phyloP scores from a whole-genome alignment of 768 basidiomycete species.

The Boletus speciosus region DNA sequence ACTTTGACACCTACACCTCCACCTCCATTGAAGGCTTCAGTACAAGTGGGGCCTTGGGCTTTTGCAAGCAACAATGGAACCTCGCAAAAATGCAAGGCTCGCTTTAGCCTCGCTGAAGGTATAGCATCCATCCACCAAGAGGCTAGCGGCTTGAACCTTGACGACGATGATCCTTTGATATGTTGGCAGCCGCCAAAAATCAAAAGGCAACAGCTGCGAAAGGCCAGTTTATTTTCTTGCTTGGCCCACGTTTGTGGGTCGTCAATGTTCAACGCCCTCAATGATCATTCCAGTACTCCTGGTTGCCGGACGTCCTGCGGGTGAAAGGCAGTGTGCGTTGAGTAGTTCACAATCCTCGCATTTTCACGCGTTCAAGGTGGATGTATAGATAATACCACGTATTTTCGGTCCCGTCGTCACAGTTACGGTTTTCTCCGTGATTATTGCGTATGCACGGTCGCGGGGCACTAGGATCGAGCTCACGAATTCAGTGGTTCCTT shows the following conservation, averaged over 20 bases:
- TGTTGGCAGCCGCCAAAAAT: conserved; percentile 39
- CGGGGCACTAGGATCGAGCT: conserved; percentile 59
- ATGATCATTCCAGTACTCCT: conserved; percentile 59
- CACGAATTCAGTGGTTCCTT: conserved; percentile 81
- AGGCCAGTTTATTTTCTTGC: conserved; percentile 31
- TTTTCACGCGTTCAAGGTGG: conserved; percentile 5
- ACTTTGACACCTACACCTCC: background rate
- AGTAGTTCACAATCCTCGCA: background rate
- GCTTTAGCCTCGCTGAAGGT: conserved; percentile 28
- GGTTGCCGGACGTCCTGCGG: conserved; percentile 85
- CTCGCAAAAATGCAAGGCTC: conserved; percentile 13
- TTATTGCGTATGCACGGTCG: conserved; percentile 56
- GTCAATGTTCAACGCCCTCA: background rate
- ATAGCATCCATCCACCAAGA: background rate
- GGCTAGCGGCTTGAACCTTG: background rate
- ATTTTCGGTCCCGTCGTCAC: conserved; percentile 83
- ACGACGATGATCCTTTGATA: background rate
- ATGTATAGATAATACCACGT: conserved; percentile 56
- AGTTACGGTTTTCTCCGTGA: conserved; percentile 69
- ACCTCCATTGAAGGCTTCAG: background rate
- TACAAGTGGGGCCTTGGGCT: background rate
- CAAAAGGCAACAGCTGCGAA: conserved; percentile 51
- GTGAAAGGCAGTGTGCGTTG: conserved; percentile 73
- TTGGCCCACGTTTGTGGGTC: background rate
- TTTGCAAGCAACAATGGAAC: conserved; percentile 21